Evolutionary conservation across 345 rosid genomes (phyloP), one percentile per base, ranked within the genome.

Genomic region (Acer saccharum): DNA sequence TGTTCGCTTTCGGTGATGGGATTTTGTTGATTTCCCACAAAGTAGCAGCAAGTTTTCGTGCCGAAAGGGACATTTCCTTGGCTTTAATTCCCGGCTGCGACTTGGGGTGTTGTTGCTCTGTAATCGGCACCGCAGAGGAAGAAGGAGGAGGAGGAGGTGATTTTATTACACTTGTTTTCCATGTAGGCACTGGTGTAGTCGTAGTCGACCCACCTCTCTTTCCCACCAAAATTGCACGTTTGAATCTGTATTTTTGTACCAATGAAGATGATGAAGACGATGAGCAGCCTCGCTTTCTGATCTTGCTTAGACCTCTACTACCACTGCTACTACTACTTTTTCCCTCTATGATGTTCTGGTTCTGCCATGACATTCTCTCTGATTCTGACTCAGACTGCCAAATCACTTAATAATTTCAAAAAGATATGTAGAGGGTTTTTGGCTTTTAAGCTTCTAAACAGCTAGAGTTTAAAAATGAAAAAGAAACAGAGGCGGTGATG

Each of bases 1-100:
- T 78, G 23, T 68, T 76, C 18, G 17, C 63, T 9, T 72, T 74
- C 0, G 90, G 83, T 0, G 92, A 86, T 71, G 89, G 80, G 52
- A 88, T 82, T 79, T 84, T 88, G 60, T 89, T 90, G 83, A 93
- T 89, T 77, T 89, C 99, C 97, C 99, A 92, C 69, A 93, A 81
- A 2, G 93, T 90, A 9, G 99, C 99, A 8, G 93, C 99, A 54
- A 95, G 88, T 75, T 92, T 95, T 79, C 99, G 87, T 1, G 97
- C 97, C 0, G 99, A 96, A 11, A 91, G 79, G 0, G 87, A 83
- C 54, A 48, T 83, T 72, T 86, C 87, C 60, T 79, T 85, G 20
- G 83, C 52, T 72, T 83, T 83, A n/a, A 52, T 60, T 50, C 79
- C 82, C 27, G 52, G 54, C 43, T 69, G 88, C 73, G 55, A 66